A percentile compares a stretch with the other conserved stretches of the same genome.
Conservation (phyloP, 2,329 filamentous ascomycete genomes). For the Aspergillus pseudotamarii region DNA sequence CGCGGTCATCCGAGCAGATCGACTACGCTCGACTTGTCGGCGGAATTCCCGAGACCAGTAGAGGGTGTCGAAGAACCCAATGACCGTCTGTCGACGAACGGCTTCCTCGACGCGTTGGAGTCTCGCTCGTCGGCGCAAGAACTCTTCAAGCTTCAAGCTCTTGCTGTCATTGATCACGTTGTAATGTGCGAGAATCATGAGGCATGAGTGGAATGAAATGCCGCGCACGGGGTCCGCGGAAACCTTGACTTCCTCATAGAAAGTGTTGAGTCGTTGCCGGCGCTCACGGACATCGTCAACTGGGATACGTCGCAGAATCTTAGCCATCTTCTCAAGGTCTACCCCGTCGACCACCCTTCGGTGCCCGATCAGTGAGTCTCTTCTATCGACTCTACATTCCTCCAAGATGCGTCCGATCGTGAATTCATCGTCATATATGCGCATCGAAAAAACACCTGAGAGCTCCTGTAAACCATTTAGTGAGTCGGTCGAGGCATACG, state of each 20-base stretch:
- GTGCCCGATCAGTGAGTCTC: conserved; percentile 45
- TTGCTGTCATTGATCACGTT: conserved; percentile 99
- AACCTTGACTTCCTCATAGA: conserved; percentile 95
- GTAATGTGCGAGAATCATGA: conserved; percentile 97
- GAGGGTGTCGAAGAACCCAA: conserved; percentile 93
- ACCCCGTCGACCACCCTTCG: conserved; percentile 57
- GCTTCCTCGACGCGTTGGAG: conserved; percentile 94
- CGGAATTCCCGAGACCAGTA: conserved; percentile 86
- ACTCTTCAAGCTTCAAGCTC: conserved; percentile 91
- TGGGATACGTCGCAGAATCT: conserved; percentile 73
- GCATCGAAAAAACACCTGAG: conserved; percentile 95
- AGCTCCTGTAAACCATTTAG: conserved; percentile 60
- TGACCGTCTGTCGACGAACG: conserved; percentile 83
- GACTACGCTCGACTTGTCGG: conserved; percentile 71
- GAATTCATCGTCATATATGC: conserved; percentile 89
- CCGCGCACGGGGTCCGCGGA: conserved; percentile 87
- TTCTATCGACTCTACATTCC: conserved; percentile 67
- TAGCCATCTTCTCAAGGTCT: conserved; percentile 75
- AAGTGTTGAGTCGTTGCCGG: conserved; percentile 82
- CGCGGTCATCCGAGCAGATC: conserved; percentile 72
- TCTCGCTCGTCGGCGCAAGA: conserved; percentile 82
- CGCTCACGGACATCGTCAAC: conserved; percentile 72
- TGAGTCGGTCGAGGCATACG: background rate
- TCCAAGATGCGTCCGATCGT: conserved; percentile 86
- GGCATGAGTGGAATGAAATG: conserved; percentile 85